phyloP scores from a whole-genome alignment of 164 flowering plant genomes.

The Warburgia ugandensis region DNA sequence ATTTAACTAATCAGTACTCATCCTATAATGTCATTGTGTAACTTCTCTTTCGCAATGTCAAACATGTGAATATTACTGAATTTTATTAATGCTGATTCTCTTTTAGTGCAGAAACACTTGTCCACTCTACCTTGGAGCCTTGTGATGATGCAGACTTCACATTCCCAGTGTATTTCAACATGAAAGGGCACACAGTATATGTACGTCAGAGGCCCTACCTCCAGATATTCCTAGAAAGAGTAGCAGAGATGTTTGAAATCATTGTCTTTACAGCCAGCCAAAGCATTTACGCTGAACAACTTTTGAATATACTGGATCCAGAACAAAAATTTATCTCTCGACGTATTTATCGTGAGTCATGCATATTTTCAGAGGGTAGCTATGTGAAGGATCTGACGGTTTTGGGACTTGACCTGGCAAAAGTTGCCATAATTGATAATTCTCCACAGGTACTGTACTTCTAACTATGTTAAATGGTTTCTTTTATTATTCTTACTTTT shows the following conservation, averaged over 20 bases:
- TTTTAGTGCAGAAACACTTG: slow-evolving; percentile 96
- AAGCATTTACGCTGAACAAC: slow-evolving; percentile 84
- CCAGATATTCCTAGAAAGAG: slow-evolving; percentile 60
- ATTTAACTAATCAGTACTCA: too few species aligned
- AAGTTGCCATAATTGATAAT: slow-evolving; percentile 90
- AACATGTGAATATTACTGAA: too few species aligned
- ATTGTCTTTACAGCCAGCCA: slow-evolving; percentile 94
- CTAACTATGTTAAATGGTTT: too few species aligned
- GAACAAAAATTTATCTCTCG: slow-evolving; percentile 64
- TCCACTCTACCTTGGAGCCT: slow-evolving; percentile 76
- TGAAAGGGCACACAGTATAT: slow-evolving; percentile 86
- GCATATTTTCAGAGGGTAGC: slow-evolving; percentile 74
- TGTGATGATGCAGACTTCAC: slow-evolving; percentile 88
- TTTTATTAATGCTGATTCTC: too few species aligned
- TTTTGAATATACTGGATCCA: slow-evolving; percentile 79
- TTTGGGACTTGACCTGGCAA: slow-evolving; percentile 88
- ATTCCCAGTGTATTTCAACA: slow-evolving; percentile 66
- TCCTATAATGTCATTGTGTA: too few species aligned
- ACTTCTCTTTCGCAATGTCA: too few species aligned
- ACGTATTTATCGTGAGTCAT: slow-evolving; percentile 89
- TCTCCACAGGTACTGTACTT: slow-evolving; percentile 98
- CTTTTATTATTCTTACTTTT: too few species aligned
- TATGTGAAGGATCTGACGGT: slow-evolving; percentile 92
- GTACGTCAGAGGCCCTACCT: slow-evolving; percentile 85
- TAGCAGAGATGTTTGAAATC: slow-evolving; percentile 89